phyloP scores from a whole-genome alignment of 2,329 filamentous ascomycete species.

The Calonectria pauciramosa region DNA sequence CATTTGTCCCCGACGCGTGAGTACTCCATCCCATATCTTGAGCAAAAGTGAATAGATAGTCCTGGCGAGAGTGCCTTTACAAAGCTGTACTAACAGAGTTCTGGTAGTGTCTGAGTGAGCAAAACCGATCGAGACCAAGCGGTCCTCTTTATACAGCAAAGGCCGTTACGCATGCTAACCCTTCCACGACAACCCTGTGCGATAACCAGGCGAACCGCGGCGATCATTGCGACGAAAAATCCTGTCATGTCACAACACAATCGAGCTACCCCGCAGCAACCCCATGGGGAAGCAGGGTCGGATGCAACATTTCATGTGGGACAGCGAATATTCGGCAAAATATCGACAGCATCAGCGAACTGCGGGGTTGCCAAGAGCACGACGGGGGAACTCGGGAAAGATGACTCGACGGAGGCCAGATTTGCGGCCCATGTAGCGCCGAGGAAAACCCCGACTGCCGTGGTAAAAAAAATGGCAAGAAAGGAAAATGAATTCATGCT shows the following conservation, averaged over 20 bases:
- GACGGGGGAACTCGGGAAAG: not conserved
- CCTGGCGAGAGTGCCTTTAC: not conserved
- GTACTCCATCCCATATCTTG: conserved; percentile 44
- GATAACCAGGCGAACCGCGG: not conserved
- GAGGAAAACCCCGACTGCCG: not conserved
- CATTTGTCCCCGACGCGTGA: conserved; percentile 54
- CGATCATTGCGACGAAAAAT: not conserved
- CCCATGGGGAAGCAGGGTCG: conserved; percentile 39
- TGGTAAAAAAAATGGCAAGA: not conserved
- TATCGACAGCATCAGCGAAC: conserved; percentile 1
- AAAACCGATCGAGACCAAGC: not conserved
- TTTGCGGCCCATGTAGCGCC: not conserved
- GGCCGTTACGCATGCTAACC: not conserved
- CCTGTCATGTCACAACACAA: not conserved
- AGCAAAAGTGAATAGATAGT: not conserved
- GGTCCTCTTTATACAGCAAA: not conserved
- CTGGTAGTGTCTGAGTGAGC: not conserved
- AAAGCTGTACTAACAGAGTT: not conserved
- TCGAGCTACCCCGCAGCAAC: conserved; percentile 32
- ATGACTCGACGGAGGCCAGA: not conserved
- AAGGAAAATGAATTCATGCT: not conserved
- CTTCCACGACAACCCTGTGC: not conserved
- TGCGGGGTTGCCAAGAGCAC: conserved; percentile 20
- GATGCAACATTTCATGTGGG: conserved; percentile 9
- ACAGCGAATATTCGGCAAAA: conserved; percentile 9